Conservation (phyloP, 306 rosid species). For the Rubus parviflorus region DNA sequence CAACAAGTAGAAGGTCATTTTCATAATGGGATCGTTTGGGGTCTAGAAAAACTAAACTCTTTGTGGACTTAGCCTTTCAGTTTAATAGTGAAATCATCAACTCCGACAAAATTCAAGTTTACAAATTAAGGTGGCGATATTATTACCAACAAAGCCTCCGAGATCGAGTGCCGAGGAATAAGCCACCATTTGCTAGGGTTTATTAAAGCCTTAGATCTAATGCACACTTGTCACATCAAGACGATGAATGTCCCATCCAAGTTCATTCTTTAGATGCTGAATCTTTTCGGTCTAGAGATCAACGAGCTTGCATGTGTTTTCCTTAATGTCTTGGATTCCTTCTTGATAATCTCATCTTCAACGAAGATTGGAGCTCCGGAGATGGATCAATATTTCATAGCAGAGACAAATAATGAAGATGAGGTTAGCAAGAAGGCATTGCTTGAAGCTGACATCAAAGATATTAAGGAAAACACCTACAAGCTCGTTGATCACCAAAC, state of each 20-base stretch:
- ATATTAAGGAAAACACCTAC: conserved; percentile 27
- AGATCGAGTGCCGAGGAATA: conserved; percentile 18
- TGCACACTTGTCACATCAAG: conserved; percentile 32
- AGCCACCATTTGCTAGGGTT: conserved; percentile 37
- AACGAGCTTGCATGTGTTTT: conserved; percentile 24
- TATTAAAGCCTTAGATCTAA: background rate
- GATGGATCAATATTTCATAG: conserved; percentile 15
- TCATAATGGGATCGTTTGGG: conserved; percentile 24
- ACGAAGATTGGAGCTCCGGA: conserved; percentile 32
- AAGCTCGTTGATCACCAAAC: conserved; percentile 15
- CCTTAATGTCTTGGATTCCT: conserved; percentile 18
- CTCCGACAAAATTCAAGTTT: conserved; percentile 43
- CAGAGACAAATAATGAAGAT: background rate
- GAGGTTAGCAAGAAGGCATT: background rate
- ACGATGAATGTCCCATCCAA: conserved; percentile 29
- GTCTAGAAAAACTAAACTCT: conserved; percentile 36
- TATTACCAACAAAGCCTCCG: conserved; percentile 31
- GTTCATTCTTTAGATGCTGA: conserved; percentile 7
- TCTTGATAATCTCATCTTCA: background rate
- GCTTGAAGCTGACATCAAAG: background rate
- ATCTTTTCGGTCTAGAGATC: conserved; percentile 25
- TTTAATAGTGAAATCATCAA: conserved; percentile 34
- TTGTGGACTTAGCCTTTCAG: conserved; percentile 21
- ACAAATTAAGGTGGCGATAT: conserved; percentile 25
- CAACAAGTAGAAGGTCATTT: conserved; percentile 20